Evolutionary conservation across 1,284 basidiomycete species (phyloP).

Genomic region (Irpex sp.): DNA sequence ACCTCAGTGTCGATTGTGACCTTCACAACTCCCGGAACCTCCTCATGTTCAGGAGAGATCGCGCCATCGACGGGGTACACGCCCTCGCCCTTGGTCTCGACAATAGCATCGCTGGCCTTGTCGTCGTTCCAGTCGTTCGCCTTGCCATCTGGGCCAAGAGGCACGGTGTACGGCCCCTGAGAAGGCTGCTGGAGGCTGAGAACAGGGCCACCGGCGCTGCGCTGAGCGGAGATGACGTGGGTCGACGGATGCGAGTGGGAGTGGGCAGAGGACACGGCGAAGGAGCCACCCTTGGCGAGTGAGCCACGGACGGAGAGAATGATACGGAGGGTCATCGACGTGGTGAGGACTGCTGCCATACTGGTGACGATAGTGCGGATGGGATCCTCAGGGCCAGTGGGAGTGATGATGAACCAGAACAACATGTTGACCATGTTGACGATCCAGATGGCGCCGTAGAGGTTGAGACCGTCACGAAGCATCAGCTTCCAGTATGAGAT

Average conservation of each 20-base stretch:
- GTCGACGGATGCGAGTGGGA: conserved; percentile 26
- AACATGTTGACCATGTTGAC: conserved; percentile 75
- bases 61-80: conserved; percentile 26
- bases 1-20: conserved; percentile 31
- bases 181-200: conserved; percentile 28
- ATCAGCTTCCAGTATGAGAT: conserved; percentile 73
- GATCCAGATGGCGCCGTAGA: conserved; percentile 69
- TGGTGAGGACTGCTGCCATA: conserved; percentile 78
- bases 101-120: conserved; percentile 43
- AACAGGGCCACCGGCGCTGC: conserved; percentile 24
- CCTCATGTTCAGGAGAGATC: conserved; percentile 5
- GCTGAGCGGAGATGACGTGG: conserved; percentile 43
- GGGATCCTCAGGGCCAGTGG: conserved; percentile 54
- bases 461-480: conserved; percentile 80
- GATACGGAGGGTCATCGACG: conserved; percentile 80
- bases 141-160: conserved; percentile 61
- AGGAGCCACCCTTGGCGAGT: conserved; percentile 62
- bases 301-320: conserved; percentile 70
- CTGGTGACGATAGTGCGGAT: conserved; percentile 74
- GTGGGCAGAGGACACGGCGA: conserved; percentile 36
- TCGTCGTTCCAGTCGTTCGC: conserved; percentile 38
- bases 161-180: conserved; percentile 48
- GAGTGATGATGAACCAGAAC: conserved; percentile 75
- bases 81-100: conserved; percentile 39
- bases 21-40: conserved; percentile 23